Base-by-base conservation (phyloP, 768 basidiomycete genomes). In the Xerocomus potaroensis region DNA sequence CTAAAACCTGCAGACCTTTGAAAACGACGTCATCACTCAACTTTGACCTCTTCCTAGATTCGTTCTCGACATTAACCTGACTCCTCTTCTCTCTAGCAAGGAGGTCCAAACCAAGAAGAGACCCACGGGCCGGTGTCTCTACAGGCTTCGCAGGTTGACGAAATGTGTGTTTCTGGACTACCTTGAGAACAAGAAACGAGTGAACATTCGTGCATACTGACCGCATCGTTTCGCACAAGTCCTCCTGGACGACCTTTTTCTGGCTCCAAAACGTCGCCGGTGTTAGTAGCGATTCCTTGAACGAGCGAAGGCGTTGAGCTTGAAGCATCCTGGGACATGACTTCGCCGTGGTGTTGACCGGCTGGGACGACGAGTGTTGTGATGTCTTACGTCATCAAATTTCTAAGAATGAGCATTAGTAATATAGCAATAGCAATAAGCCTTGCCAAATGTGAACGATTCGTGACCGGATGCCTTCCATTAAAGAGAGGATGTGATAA, bases 1-100 rank as follows among this genome's bases (percentile, higher is more conserved):
- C 14, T 6, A n/a, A 43, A 58, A 6, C 6, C 11, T 4, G 53
- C 74, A 29, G 34, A 89, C 95, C 86, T 79, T 97, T 98, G 73
- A 98, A 98, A 26, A 83, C 68, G 4, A 88, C 75, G 36, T 87
- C 84, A 35, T 81, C 59, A 18, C 71, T 79, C 29, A 83, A 45
- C 45, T 80, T 77, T 2, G 75, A 73, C 54, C 75, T 87, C 69
- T 93, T 88, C 54, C 87, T 71, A 8, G 70, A 68, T 4, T 63
- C 77, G 52, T 72, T 72, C 37, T 72, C 66, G 15, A 58, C 60
- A 11, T 52, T 69, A 2, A 74, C 75, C 11, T 80, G 81, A 1
- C 77, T 80, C 44, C 91, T 74, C 68, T 97, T 99, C 62, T 96
- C 91, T 39, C 78, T 80, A 0, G 96, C 96, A 3, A 98, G 75